Base-by-base conservation (phyloP, 2,329 filamentous ascomycete genomes). In the Huntiella decipiens region DNA sequence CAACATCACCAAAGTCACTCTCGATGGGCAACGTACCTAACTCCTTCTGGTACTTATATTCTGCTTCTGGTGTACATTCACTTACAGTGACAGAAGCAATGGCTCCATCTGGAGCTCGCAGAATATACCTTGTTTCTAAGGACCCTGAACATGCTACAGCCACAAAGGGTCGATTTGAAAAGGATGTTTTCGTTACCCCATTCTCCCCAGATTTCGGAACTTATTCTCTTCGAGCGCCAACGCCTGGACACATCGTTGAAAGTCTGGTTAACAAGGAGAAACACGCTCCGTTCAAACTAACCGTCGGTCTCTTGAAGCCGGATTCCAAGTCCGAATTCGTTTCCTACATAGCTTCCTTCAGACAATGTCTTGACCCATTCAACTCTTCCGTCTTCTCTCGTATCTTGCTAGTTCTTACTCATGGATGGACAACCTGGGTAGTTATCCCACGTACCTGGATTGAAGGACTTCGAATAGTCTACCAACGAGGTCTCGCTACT, bases 11-110 rank as follows among this genome's bases (percentile, higher is more conserved):
- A 4, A 68, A 69, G 28, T 79, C 84, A 50, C 57, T 82, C 4
- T 76, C 77, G 3, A 82, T 81, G 55, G 71, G 73, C 16, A 84
- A 82, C 60, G 86, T 84, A 53, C 79, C 79, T 0, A 77, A 81
- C 2, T 85, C 79, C 0, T 82, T 86, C 54, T 87, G 81, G 79
- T 84, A 85, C 52, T 67, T 87, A 2, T 86, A 87, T 56, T 70
- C 74, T 10, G 52, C 60, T 0, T 59, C 71, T 6, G 68, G 69
- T 48, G 59, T 67, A 4, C 63, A 86, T 11, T 68, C 65, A 17
- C 75, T 74, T 46, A 74, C 84, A 60, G 66, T 87, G 1, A 56
- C 82, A 1, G 81, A 87, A 57, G 77, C 85, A 39, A 83, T 82
- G 59, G 85, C 85, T 53, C 82, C 79, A 0, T 85, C 83, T 55